Conservation (phyloP, 2,329 filamentous ascomycete genomes). For the Fusarium sp. region DNA sequence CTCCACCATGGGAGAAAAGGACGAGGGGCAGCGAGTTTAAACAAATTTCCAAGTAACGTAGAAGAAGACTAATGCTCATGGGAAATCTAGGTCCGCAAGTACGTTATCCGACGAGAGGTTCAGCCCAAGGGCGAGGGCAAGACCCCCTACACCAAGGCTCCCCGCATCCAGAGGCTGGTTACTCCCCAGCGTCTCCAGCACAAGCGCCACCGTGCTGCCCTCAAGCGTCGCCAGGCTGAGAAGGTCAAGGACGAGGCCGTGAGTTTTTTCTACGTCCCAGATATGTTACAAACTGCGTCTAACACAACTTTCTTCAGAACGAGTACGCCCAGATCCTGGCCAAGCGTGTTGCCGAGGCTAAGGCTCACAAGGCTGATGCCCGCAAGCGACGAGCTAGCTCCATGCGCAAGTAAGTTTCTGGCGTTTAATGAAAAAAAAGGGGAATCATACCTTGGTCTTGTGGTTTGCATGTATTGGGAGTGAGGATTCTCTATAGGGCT, state of each 20-base stretch:
- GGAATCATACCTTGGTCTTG: constrained; percentile 51
- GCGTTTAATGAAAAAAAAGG: constrained; percentile 50
- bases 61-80: constrained; percentile 51
- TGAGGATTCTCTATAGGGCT: constrained; percentile 49
- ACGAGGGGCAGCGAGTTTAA: constrained; percentile 40
- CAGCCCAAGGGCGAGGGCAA: constrained; percentile 97
- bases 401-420: constrained; percentile 79
- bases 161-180: constrained; percentile 99
- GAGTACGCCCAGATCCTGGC: constrained; percentile 96
- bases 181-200: constrained; percentile 99
- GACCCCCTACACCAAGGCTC: constrained; percentile 99
- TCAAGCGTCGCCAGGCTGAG: constrained; percentile 98
- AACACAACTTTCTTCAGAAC: constrained; percentile 66
- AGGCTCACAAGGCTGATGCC: constrained; percentile 90
- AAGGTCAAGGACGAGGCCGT: constrained; percentile 99
- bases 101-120: constrained; percentile 99
- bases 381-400: constrained; percentile 98
- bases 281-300: not conserved
- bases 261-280: constrained; percentile 55
- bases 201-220: constrained; percentile 97
- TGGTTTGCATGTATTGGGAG: constrained; percentile 55
- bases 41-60: constrained; percentile 16
- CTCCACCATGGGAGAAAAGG: constrained; percentile 5
- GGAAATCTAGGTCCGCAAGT: constrained; percentile 86
- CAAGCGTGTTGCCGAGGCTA: constrained; percentile 97